These are phyloP conservation scores for Erythrobasidium hasegawianum DNA, from an alignment of 1,284 basidiomycete species.

Conservation along the genomic window DNA sequence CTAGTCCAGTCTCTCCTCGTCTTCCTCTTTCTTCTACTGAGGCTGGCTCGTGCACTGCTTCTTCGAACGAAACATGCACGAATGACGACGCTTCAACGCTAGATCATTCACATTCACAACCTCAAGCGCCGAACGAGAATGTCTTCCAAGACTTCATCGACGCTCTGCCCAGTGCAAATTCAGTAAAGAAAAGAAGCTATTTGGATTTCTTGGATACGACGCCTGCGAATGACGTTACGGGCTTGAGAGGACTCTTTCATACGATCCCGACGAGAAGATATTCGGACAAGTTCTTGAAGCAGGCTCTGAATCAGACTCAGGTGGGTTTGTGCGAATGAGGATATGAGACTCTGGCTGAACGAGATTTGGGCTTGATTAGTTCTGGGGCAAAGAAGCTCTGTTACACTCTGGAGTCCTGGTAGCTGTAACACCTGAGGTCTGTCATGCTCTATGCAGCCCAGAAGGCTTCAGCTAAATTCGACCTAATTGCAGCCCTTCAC, in stretches of 20 bases:
- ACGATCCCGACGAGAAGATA: slow-evolving; percentile 7
- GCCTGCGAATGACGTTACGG: not conserved
- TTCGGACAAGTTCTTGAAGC: not conserved
- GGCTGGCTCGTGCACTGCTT: too few relatives aligned
- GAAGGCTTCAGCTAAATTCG: not conserved
- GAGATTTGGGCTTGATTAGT: not conserved
- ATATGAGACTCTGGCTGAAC: not conserved
- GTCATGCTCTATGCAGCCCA: not conserved
- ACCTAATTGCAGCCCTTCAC: not conserved
- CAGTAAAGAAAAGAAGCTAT: not conserved
- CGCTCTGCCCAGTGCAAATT: not conserved
- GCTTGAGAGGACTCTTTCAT: not conserved
- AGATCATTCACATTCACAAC: too few relatives aligned
- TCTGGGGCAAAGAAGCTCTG: not conserved
- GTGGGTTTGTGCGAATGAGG: not conserved
- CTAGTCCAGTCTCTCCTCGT: not conserved
- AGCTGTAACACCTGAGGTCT: not conserved
- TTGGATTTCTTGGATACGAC: not conserved
- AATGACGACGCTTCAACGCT: too few relatives aligned
- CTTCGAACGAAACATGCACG: too few relatives aligned
- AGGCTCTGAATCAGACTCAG: not conserved
- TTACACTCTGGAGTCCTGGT: not conserved
- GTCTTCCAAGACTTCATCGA: slow-evolving; percentile 4
- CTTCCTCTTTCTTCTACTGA: too few relatives aligned
- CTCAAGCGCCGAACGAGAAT: not conserved